These are phyloP conservation scores for Nidularia sp. DNA, from an alignment of 768 basidiomycete genomes.

Conservation along the genomic window DNA sequence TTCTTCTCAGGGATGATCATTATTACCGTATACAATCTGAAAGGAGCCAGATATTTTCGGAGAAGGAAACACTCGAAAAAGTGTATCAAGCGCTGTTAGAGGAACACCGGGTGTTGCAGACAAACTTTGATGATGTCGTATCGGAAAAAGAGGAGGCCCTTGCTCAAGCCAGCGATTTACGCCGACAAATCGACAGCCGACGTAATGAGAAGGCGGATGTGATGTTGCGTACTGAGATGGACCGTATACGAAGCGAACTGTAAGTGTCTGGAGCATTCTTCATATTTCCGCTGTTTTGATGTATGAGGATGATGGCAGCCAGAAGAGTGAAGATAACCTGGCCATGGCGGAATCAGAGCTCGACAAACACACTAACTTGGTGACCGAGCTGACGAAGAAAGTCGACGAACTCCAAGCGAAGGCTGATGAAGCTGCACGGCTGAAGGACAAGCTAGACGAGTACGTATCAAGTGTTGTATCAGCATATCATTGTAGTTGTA, in stretches of 20 bases:
- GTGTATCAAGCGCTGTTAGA: constrained; percentile 73
- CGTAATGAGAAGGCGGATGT: constrained; percentile 72
- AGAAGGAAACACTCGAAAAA: constrained; percentile 86
- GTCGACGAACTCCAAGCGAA: constrained; percentile 76
- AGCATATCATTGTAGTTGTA: background rate
- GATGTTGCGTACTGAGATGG: constrained; percentile 78
- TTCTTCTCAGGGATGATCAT: constrained; percentile 70
- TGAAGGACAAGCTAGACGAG: constrained; percentile 97
- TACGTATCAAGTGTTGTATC: constrained; percentile 29
- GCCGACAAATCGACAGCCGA: constrained; percentile 54
- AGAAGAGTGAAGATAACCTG: constrained; percentile 92
- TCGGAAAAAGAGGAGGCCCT: constrained; percentile 79
- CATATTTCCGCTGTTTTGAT: constrained; percentile 11
- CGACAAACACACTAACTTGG: constrained; percentile 68
- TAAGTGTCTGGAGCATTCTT: constrained; percentile 38
- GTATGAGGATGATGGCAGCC: constrained; percentile 45
- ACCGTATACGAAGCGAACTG: constrained; percentile 79
- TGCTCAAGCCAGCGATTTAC: constrained; percentile 54
- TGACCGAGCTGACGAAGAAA: constrained; percentile 72
- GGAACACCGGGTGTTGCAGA: constrained; percentile 73
- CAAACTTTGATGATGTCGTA: constrained; percentile 68
- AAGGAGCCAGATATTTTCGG: constrained; percentile 67
- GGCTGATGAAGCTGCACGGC: constrained; percentile 71
- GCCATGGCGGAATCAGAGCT: constrained; percentile 78
- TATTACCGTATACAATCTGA: constrained; percentile 85